phyloP scores from a whole-genome alignment of 2,329 filamentous ascomycete genomes.

The Magnaporthales sp. region DNA sequence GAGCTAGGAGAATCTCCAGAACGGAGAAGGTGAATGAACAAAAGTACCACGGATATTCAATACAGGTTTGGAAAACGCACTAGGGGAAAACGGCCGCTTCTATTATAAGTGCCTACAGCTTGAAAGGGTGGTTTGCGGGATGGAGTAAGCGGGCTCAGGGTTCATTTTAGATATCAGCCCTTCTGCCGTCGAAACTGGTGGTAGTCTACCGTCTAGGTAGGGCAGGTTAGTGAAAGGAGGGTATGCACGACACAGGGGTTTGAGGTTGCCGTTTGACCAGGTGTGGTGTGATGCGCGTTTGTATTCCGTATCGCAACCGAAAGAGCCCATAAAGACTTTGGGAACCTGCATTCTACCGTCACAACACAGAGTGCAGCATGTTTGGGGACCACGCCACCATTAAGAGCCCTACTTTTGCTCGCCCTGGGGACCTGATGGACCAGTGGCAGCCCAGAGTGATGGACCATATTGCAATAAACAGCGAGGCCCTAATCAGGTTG shows the following conservation, averaged over 20 bases:
- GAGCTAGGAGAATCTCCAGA: background rate
- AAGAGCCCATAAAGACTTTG: background rate
- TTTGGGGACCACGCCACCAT: background rate
- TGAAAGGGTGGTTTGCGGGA: background rate
- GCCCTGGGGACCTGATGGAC: background rate
- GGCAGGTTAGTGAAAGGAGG: background rate
- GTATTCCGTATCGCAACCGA: background rate
- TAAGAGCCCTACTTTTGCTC: background rate
- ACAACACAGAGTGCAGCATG: background rate
- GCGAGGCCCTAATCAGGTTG: background rate
- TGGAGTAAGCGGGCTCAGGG: background rate
- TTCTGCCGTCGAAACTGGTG: background rate
- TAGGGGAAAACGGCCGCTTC: background rate
- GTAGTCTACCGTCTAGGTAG: background rate
- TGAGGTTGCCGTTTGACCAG: background rate
- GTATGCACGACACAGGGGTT: background rate
- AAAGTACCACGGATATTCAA: background rate
- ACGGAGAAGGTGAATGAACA: background rate
- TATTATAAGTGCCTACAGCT: background rate
- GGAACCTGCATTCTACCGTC: background rate
- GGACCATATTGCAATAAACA: background rate
- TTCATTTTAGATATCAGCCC: background rate
- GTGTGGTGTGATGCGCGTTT: background rate
- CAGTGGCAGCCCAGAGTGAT: background rate
- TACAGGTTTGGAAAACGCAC: background rate